Base-by-base conservation (phyloP, 2,329 filamentous ascomycete species). In the Stemphylium beticola region DNA sequence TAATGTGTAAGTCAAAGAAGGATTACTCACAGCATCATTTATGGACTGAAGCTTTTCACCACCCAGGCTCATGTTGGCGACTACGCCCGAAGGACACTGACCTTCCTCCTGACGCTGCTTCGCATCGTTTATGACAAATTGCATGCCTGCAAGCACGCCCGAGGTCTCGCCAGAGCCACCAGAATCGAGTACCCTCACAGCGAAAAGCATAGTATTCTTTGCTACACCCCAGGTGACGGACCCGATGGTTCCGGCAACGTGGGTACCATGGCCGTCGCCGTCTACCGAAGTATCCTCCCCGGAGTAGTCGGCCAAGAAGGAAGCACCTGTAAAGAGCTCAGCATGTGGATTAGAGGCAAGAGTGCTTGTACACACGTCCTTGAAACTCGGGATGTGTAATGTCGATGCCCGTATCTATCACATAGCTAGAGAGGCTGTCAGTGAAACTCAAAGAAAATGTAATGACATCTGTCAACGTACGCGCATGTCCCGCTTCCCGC, bases 371-470 rank as follows among this genome's bases (percentile, higher is more conserved):
- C 70, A 2, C 67, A 69, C 74, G 71, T 41, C 67, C 68, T 62
- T 69, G 67, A 17, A 76, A 74, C 12, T 76, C 71, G 4, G 67
- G 60, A 72, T 90, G 87, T 3, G 77, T 79, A 15, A 75, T 70
- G 34, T 76, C 73, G 68, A 89, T 83, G 57, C 87, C 87, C 5
- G 86, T 88, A 71, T 89, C 87, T 24, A 89, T 80, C 17, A 89
- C 76, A 68, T 85, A 90, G 22, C 50, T 53, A 17, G 0, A 7
- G 10, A n/a, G 2, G 40, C 10, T 48, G 31, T 48, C 12, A 53
- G 22, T 17, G 1, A 26, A 26, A 2, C 29, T 24, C 17, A 14
- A 3, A 17, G 0, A 38, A 2, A 10, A 5, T 2, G 2, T 40
- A 10, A 3, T 20, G 6, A 20, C 11, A 10, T 9, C 29, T 17